Base-by-base conservation (phyloP, 2,329 filamentous ascomycete species). In the Stenocarpella maydis region DNA sequence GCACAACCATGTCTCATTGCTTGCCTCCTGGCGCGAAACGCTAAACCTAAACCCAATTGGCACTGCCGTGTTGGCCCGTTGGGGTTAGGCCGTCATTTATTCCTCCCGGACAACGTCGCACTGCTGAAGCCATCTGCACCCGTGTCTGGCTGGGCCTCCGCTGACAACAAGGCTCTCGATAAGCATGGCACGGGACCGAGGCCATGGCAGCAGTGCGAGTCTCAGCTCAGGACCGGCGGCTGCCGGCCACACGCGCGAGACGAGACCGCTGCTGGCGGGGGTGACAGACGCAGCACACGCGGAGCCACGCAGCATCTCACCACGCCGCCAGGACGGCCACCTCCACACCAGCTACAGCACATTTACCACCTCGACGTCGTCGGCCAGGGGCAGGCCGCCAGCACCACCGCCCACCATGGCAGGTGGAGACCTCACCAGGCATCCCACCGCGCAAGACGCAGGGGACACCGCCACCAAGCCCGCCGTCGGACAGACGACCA, bases 401-500 rank as follows among this genome's bases (percentile, higher is more conserved):
- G 41, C 47, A 26, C 8, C 64, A 10, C n/a, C n/a, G n/a, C 28
- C 17, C 50, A 54, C 28, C 28, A 71, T 65, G 68, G 64, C 68
- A 41, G 37, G 54, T 8, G 26, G 64, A 43, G 31, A 54, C 15
- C 69, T 71, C 37, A 39, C 50, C 67, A 64, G 52, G 54, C 60
- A 60, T 1, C n/a, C 54, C 34, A 69, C 67, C 4, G 67, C 61
- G 2, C 50, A 47, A 5, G 67, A 70, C 31, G 65, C 21, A 17
- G 65, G 58, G 41, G 68, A 69, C 17, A 34, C 24, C 19, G 41
- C 67, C 39, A 45, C 31, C 49, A 71, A 71, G 63, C 63, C 61
- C 49, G 28, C 24, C 47, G 47, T 69, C 41, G 69, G 69, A 15
- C 69, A 69, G 55, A 71, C 69, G 2, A 28, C 37, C 1, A 71